Evolutionary conservation across 768 basidiomycete genomes (phyloP), one percentile per base, ranked within the genome.

Genomic region (Suillus lakei): DNA sequence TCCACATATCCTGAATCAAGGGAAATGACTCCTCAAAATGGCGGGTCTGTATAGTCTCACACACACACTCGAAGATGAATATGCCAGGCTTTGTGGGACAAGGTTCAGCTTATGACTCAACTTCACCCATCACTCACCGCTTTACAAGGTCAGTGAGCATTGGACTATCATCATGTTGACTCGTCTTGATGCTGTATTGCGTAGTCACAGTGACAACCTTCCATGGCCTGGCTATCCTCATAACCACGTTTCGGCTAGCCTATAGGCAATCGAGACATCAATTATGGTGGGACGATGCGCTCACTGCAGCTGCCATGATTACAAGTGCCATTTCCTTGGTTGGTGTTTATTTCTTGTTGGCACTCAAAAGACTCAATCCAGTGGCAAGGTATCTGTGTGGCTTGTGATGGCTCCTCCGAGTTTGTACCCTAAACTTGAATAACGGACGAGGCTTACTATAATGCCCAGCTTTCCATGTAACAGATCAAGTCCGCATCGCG

Each of bases 221-320:
- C 54, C 65, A 66, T 44, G 44, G 39, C 26, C 36, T 44, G 18
- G 38, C 61, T 44, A 41, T 66, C 21, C 32, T 26, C 21, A 36
- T 59, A 44, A 46, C 65, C 15, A 38, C 23, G 46, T 63, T 54
- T 38, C 38, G 65, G 44, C 30, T 66, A 38, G 55, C 53, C 61
- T 65, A 65, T 26, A 41, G 61, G 32, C 23, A n/a, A 5, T 48
- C 32, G 50, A 66, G 62, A 32, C 54, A 34, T 36, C 61, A 51
- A 15, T 59, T 38, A 9, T 66, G 65, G 65, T 66, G 61, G 65
- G 65, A 66, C n/a, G 61, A 66, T 34, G 43, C 61, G 9, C 16
- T 51, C 28, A 30, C 50, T 28, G 50, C 28, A 28, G 50, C 15
- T 30, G 50, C 50, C 28, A 51, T 51, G 28, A 51, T 51, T 30